Conservation (phyloP, 1,139 yeast species). For the Hansenula lynferdii region DNA sequence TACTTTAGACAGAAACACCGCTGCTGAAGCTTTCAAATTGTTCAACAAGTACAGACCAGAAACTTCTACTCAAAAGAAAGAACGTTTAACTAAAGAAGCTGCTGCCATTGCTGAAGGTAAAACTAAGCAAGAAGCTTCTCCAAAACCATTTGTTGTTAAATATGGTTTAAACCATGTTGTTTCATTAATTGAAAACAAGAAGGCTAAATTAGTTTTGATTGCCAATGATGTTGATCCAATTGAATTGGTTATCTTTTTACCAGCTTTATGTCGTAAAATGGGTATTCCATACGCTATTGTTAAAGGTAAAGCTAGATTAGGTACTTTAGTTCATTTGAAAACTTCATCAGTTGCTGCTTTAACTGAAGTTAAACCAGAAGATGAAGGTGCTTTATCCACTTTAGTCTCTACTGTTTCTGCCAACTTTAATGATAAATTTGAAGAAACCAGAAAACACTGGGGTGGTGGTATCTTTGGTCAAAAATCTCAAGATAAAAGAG, state of each 20-base stretch:
- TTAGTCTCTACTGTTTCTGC: conserved; percentile 88
- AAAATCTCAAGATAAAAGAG: conserved; percentile 77
- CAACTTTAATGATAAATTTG: conserved; percentile 90
- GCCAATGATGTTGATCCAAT: conserved; percentile 99
- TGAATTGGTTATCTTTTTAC: conserved; percentile 92
- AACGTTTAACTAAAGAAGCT: conserved; percentile 97
- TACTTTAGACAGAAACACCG: conserved; percentile 97
- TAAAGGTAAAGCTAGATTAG: conserved; percentile 98
- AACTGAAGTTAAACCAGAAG: conserved; percentile 91
- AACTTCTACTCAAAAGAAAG: conserved; percentile 95
- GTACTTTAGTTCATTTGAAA: conserved; percentile 95
- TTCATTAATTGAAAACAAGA: conserved; percentile 94
- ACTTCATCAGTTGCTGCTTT: conserved; percentile 96
- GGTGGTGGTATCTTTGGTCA: conserved; percentile 99
- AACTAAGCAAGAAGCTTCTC: conserved; percentile 90
- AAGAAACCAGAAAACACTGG: conserved; percentile 97
- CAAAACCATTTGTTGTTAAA: conserved; percentile 94
- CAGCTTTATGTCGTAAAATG: conserved; percentile 98
- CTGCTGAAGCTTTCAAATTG: conserved; percentile 93
- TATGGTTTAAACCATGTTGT: conserved; percentile 99
- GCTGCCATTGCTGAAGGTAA: conserved; percentile 98
- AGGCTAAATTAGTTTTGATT: conserved; percentile 92
- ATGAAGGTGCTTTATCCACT: conserved; percentile 91
- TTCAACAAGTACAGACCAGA: conserved; percentile 99
- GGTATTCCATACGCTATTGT: conserved; percentile 98